A percentile compares a stretch with the other conserved stretches of the same genome.
These are phyloP conservation scores for Fusarium globosum DNA, from an alignment of 2,329 filamentous ascomycete genomes.

Conservation along the genomic window DNA sequence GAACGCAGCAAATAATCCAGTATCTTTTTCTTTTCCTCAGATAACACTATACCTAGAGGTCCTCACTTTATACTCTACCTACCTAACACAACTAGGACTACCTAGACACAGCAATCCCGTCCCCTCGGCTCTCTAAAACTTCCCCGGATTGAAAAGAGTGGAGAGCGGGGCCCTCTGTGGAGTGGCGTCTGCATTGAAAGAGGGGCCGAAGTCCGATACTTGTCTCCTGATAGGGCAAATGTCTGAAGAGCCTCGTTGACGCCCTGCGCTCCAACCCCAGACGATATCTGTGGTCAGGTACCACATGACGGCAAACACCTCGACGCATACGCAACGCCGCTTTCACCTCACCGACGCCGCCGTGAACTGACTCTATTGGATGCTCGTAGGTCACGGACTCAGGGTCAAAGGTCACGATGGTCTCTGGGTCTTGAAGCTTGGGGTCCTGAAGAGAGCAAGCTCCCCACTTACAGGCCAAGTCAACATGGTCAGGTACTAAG, in stretches of 20 bases:
- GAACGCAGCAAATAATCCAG: neutral
- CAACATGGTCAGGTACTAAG: neutral
- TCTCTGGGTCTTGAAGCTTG: neutral
- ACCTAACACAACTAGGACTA: neutral
- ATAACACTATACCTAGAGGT: neutral
- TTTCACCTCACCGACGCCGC: slow-evolving; percentile 42
- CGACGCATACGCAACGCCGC: slow-evolving; percentile 29
- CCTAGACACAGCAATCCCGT: neutral
- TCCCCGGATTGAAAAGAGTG: slow-evolving; percentile 39
- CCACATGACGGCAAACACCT: slow-evolving; percentile 34
- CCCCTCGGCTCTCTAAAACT: slow-evolving; percentile 12
- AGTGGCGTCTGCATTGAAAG: slow-evolving; percentile 22
- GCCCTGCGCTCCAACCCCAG: slow-evolving; percentile 28
- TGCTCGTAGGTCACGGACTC: slow-evolving; percentile 42
- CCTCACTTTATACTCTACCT: neutral
- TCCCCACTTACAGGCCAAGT: slow-evolving; percentile 27
- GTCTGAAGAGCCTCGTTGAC: slow-evolving; percentile 7
- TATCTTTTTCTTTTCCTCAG: neutral
- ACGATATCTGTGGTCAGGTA: slow-evolving; percentile 41
- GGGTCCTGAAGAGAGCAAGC: neutral
- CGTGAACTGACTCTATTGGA: slow-evolving; percentile 32
- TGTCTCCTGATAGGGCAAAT: slow-evolving; percentile 30
- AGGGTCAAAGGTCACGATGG: slow-evolving; percentile 40
- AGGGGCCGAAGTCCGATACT: slow-evolving; percentile 17
- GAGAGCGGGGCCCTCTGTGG: slow-evolving; percentile 7